Conservation (phyloP, 768 basidiomycete species). For the Suillus decipiens region DNA sequence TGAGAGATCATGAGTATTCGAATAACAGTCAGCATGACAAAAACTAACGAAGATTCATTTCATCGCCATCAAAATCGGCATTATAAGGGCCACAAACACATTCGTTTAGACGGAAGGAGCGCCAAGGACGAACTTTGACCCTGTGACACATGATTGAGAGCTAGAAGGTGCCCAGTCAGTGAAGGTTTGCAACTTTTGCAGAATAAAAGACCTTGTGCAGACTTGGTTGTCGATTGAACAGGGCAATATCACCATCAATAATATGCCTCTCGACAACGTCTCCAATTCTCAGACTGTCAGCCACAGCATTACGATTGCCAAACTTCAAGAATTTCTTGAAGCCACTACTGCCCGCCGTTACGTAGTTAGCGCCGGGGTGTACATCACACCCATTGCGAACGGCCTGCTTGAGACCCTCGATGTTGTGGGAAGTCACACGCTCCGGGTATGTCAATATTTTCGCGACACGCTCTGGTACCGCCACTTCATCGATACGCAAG, state of each 20-base stretch:
- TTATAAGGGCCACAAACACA: slow-evolving; percentile 99
- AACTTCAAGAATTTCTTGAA: slow-evolving; percentile 91
- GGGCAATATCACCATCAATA: slow-evolving; percentile 91
- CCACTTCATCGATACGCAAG: slow-evolving; percentile 96
- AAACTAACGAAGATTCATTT: slow-evolving; percentile 95
- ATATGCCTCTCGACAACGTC: slow-evolving; percentile 96
- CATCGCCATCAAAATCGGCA: slow-evolving; percentile 99
- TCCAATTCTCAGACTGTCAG: slow-evolving; percentile 80
- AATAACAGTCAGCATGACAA: too few relatives aligned
- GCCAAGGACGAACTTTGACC: slow-evolving; percentile 95
- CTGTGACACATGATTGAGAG: slow-evolving; percentile 99
- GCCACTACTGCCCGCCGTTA: slow-evolving; percentile 72
- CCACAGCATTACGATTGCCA: slow-evolving; percentile 77
- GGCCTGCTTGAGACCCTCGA: slow-evolving; percentile 70
- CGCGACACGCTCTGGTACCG: slow-evolving; percentile 93
- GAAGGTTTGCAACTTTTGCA: neutral
- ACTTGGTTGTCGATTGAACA: slow-evolving; percentile 99
- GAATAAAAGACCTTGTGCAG: slow-evolving; percentile 74
- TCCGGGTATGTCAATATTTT: slow-evolving; percentile 96
- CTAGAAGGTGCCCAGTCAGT: slow-evolving; percentile 37
- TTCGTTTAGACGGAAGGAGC: slow-evolving; percentile 95
- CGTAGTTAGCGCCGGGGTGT: slow-evolving; percentile 96
- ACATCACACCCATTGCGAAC: slow-evolving; percentile 87
- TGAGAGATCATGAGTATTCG: slow-evolving; percentile 5
- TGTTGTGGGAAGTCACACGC: slow-evolving; percentile 90